Evolutionary conservation across 1,284 basidiomycete species (phyloP), one percentile per base, ranked within the genome.

Genomic region (Paramarasmius palmivorus): DNA sequence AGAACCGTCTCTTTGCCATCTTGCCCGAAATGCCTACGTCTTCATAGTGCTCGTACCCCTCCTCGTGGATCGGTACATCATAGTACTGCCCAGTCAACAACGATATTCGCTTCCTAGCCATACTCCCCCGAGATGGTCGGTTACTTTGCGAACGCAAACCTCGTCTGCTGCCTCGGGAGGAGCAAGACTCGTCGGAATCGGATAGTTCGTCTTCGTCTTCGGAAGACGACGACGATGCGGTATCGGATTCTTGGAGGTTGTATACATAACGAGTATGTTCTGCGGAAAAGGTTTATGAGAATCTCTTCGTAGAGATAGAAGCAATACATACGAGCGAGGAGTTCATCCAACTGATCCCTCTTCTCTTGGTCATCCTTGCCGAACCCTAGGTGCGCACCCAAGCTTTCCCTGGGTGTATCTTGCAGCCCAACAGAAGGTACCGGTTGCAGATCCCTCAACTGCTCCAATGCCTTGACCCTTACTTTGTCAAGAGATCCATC

Each of bases 401-500:
- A 57, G 40, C 77, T 79, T 62, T 90, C 82, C 38, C 80, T 69
- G 0, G 94, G 93, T 1, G 93, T 88, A 48, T 91, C 84, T 45
- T 95, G 93, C 78, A 97, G 83, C 56, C 86, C 89, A 0, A 93
- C 93, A 7, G 92, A 92, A 0, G 96, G 96, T 0, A 92, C 93
- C 57, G 86, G 83, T 2, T 83, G 83, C 23, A 99, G 70, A 57
- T 88, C 82, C 19, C 87, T 81, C 6, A 98, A 73, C 54, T 94
- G 90, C 59, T 92, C 84, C 45, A 97, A 73, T 5, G 93, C 90
- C n/a, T 73, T 79, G 59, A 60, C 90, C 86, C 88, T 84, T 49
- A 97, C 86, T 56, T 81, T 81, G 55, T 97, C 88, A 19, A 99
- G 72, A 45, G 92, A 93, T 0, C 80, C 81, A 63, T 95, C 89